Evolutionary conservation across 306 rosid species (phyloP).

Genomic region (Prunus persica): Prunus_persica_NCBIv2 NC_034011.1:2104501-2105000

Average conservation of each 20-base stretch:
- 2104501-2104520: background rate
- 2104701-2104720: background rate
- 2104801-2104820: conserved; percentile 91
- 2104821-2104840: conserved; percentile 89
- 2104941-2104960: conserved; percentile 12
- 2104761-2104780: conserved; percentile 33
- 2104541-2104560: background rate
- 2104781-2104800: conserved; percentile 92
- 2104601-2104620: background rate
- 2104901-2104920: conserved; percentile 93
- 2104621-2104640: background rate
- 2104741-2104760: background rate
- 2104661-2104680: background rate
- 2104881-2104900: conserved; percentile 99
- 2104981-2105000: background rate
- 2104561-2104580: background rate
- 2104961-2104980: background rate
- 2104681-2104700: background rate
- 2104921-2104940: conserved; percentile 49
- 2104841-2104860: conserved; percentile 73
- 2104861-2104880: conserved; percentile 94
- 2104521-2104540: background rate
- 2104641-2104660: background rate
- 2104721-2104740: background rate
- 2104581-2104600: background rate